phyloP scores from a whole-genome alignment of 345 rosid genomes.

The Pugionium dolabratum region DNA sequence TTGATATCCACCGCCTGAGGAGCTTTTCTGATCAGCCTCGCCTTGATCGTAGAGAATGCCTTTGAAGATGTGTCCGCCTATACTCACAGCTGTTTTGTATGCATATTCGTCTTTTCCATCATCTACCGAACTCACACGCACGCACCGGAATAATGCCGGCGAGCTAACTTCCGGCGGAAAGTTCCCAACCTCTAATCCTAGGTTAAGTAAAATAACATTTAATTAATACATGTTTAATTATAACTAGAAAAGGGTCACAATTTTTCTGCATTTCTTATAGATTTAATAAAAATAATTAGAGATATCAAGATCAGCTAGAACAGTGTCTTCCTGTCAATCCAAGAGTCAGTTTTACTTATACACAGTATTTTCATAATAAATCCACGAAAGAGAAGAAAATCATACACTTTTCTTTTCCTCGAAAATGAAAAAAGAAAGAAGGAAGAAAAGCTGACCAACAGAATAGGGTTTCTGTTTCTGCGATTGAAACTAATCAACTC shows the following conservation, averaged over 20 bases:
- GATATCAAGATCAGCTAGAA: constrained; percentile 25
- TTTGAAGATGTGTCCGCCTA: constrained; percentile 83
- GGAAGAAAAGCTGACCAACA: constrained; percentile 32
- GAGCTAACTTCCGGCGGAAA: constrained; percentile 73
- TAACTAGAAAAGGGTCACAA: too few species aligned
- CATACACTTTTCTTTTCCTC: not conserved
- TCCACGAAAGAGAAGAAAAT: constrained; percentile 1
- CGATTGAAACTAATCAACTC: constrained; percentile 11
- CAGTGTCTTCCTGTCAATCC: constrained; percentile 35
- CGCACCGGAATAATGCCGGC: constrained; percentile 67
- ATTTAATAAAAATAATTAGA: not conserved
- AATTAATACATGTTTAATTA: too few species aligned
- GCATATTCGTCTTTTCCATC: constrained; percentile 83
- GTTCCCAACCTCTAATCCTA: constrained; percentile 70
- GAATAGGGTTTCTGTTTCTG: constrained; percentile 34
- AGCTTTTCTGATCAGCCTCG: constrained; percentile 33
- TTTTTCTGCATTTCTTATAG: too few species aligned
- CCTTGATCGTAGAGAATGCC: constrained; percentile 93
- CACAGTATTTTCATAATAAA: constrained; percentile 30
- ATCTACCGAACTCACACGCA: constrained; percentile 63
- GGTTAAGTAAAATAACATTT: not conserved
- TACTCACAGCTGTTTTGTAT: constrained; percentile 79
- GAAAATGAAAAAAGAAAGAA: constrained; percentile 31
- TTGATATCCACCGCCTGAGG: constrained; percentile 34
- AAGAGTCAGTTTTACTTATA: constrained; percentile 35